Base-by-base conservation (phyloP, 768 basidiomycete species). In the Suillus alpinus region DNA sequence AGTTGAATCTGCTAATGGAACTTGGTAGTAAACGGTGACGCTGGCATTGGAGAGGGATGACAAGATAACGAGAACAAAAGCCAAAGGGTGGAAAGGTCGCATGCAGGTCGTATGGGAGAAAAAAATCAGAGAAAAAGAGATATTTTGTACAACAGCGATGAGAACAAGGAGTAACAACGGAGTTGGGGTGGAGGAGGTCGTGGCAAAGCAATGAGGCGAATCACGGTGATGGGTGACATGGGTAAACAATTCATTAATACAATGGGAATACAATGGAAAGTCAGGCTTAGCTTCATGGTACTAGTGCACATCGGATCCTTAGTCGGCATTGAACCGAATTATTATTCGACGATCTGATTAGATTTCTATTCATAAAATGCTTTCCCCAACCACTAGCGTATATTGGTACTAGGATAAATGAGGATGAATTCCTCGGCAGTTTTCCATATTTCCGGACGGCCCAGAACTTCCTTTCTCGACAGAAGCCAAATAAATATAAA, bases 1-100 rank as follows among this genome's bases (percentile, higher is more conserved):
- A 6, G 71, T 66, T 43, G 67, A 53, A 40, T 39, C 46, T 18
- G 39, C 69, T 14, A 71, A 40, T 14, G 69, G 62, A 32, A 67
- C 36, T 51, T 74, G 74, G 39, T 63, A 56, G 58, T 75, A 75
- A 3, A 73, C 67, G 3, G 73, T 75, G 9, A 74, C 66, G 4
- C 66, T 52, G 36, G 70, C 71, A 31, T 58, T 34, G 18, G 52
- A 57, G 34, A 59, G 18, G 32, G 53, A 51, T 34, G 51, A 40
- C 37, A 34, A 23, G 37, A 61, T 18, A 40, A 52, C 26, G 34
- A n/a, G 14, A 56, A 39, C 10, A 50, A 41, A 52, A 61, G 41
- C n/a, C 18, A 47, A n/a, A 58, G 41, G 12, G 29, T 47, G 20
- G 31, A 46, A 49, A 32, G 23, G 16, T 55, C 6, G 37, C 53